Evolutionary conservation across 331 rosid genomes (phyloP), one percentile per base, ranked within the genome.

Genomic region (Pyrus hybrid): DNA sequence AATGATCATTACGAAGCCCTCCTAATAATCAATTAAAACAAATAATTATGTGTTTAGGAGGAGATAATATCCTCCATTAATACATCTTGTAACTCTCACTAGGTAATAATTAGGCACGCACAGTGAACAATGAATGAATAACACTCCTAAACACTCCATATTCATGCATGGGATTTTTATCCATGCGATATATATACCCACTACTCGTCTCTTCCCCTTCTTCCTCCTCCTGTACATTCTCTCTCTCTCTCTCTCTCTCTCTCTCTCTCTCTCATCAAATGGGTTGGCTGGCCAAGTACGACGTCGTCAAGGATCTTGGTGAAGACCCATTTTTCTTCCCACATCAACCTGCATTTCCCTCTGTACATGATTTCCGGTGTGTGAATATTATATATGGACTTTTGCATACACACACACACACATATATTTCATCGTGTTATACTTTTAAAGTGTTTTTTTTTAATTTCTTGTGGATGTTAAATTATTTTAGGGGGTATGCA

Each of bases 281-380:
- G 76, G 37, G 17, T 37, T 58, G 56, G 84, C 16, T 77, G 76
- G 82, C 85, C 30, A 79, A 61, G 22, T 23, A 74, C 22, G 80
- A 73, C 29, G 60, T 41, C 11, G 13, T 30, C 57, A 51, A 17
- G 21, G 57, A 51, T 51, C 57, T 18, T 17, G 57, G 57, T 47
- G 91, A 87, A 66, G 74, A 70, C 0, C 81, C 83, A 5, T 68
- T 77, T 74, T 72, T 74, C n/a, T 60, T 58, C 21, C 17, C 83
- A 3, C 56, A 17, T 22, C 85, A 86, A 16, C 57, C 57, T 17
- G 18, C n/a, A 30, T 77, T 68, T 70, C 58, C 87, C 74, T 73
- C 89, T 7, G 32, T 63, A 65, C 84, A 84, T 64, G 21, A 64
- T 61, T 73, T 75, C 82, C 77, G 89, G 45, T 11, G 4, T 41